phyloP scores from a whole-genome alignment of 768 basidiomycete species.

The Termitomyces bulborhizus region DNA sequence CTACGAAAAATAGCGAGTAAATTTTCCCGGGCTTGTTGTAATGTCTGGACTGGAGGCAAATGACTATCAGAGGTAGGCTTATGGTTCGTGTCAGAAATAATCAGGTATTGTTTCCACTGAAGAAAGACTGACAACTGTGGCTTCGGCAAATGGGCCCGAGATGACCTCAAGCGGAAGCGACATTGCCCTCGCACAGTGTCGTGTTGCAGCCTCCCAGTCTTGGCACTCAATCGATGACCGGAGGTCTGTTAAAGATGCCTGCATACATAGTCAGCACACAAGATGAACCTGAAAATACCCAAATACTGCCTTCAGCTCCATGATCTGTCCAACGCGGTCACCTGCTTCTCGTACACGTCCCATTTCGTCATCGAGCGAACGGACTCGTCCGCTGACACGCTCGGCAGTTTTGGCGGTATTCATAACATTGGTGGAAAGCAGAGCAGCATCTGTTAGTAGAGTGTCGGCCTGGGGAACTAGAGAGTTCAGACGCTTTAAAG shows the following conservation, averaged over 20 bases:
- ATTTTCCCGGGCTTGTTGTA: slow-evolving; percentile 66
- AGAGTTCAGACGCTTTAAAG: slow-evolving; percentile 55
- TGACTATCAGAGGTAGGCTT: slow-evolving; percentile 91
- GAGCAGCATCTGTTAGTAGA: slow-evolving; percentile 50
- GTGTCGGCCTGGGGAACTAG: slow-evolving; percentile 59
- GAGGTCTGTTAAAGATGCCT: slow-evolving; percentile 35
- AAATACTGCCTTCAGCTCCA: slow-evolving; percentile 84
- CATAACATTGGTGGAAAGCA: slow-evolving; percentile 53
- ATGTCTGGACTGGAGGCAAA: slow-evolving; percentile 77
- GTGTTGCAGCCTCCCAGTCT: slow-evolving; percentile 95
- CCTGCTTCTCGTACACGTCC: slow-evolving; percentile 79
- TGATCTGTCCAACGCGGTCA: slow-evolving; percentile 89
- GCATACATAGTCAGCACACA: slow-evolving; percentile 5
- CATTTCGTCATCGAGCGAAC: slow-evolving; percentile 90
- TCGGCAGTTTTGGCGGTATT: slow-evolving; percentile 77
- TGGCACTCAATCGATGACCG: slow-evolving; percentile 76
- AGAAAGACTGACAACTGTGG: slow-evolving; percentile 62
- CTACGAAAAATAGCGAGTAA: slow-evolving; percentile 72
- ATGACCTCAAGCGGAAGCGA: slow-evolving; percentile 72
- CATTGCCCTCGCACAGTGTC: slow-evolving; percentile 90
- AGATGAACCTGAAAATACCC: not conserved
- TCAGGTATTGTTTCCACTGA: too few relatives aligned
- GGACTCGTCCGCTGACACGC: slow-evolving; percentile 87
- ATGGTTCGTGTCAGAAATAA: slow-evolving; percentile 7
- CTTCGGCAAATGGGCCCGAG: slow-evolving; percentile 79